These are phyloP conservation scores for Ophiobolus disseminans DNA, from an alignment of 2,329 filamentous ascomycete species.

Conservation along the genomic window DNA sequence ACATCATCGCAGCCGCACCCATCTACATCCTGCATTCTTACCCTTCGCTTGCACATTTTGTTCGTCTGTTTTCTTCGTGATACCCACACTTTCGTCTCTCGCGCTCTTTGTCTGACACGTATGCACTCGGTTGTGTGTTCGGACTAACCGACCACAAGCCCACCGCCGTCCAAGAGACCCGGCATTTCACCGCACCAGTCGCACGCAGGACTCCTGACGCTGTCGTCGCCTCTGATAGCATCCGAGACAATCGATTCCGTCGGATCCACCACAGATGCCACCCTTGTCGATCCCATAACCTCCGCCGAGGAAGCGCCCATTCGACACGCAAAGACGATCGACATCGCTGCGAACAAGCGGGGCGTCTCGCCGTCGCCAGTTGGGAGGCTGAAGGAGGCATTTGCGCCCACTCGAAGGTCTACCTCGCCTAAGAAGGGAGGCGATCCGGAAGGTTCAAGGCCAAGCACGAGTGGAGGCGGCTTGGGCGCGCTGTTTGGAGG, in stretches of 20 bases:
- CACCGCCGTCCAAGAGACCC: constrained; percentile 43
- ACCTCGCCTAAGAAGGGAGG: constrained; percentile 38
- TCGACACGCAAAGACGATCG: constrained; percentile 43
- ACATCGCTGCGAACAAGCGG: constrained; percentile 55
- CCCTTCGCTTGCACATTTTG: constrained; percentile 16
- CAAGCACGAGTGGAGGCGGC: constrained; percentile 49
- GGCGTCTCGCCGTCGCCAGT: constrained; percentile 76
- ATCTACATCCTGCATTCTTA: constrained; percentile 14
- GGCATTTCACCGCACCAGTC: constrained; percentile 57
- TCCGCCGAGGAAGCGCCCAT: constrained; percentile 36
- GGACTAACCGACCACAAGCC: constrained; percentile 38
- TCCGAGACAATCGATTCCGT: constrained; percentile 49
- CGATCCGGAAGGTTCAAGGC: constrained; percentile 49
- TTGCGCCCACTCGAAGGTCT: constrained; percentile 55
- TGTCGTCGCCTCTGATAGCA: constrained; percentile 57
- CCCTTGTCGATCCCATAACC: constrained; percentile 41
- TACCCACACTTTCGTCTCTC: constrained; percentile 8
- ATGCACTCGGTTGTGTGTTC: constrained; percentile 20
- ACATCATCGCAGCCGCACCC: constrained; percentile 15
- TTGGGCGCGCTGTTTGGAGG: constrained; percentile 54
- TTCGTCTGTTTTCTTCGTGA: constrained; percentile 7
- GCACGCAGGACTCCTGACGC: constrained; percentile 57
- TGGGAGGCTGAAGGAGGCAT: constrained; percentile 74
- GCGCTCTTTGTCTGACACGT: constrained; percentile 23
- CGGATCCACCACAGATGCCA: constrained; percentile 27